Evolutionary conservation across 2,329 filamentous ascomycete genomes (phyloP).

Genomic region (Xylariaceae sp.): DNA sequence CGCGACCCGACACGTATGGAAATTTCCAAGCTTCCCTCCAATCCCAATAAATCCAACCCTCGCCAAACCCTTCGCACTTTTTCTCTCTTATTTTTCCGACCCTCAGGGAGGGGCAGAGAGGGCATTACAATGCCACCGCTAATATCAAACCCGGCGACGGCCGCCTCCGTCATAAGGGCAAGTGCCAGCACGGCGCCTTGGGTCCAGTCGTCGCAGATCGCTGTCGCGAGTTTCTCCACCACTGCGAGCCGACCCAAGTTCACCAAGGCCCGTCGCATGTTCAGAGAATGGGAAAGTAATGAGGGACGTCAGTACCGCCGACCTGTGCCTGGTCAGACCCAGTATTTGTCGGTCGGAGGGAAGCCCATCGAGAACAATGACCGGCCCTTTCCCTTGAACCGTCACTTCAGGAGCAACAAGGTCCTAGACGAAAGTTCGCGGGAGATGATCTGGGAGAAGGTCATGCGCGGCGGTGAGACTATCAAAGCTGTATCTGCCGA

Average conservation of each 20-base stretch:
- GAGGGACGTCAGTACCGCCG: conserved; percentile 14
- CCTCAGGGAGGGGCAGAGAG: conserved; percentile 17
- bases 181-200: conserved; percentile 9
- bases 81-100: conserved; percentile 1
- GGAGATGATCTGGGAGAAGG: conserved; percentile 66
- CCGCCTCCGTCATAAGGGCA: conserved; percentile 8
- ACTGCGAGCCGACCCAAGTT: conserved; percentile 25
- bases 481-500: conserved; percentile 73
- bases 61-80: neutral
- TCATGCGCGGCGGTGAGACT: conserved; percentile 60
- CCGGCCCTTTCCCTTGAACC: conserved; percentile 69
- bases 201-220: conserved; percentile 1
- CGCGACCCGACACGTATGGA: conserved; percentile 11
- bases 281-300: conserved; percentile 22
- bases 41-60: conserved; percentile 7
- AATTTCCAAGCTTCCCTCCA: conserved; percentile 10
- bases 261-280: conserved; percentile 22
- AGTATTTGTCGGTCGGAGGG: conserved; percentile 17
- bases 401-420: conserved; percentile 61
- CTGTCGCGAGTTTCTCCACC: conserved; percentile 28
- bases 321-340: conserved; percentile 7
- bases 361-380: neutral
- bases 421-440: conserved; percentile 70
- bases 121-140: conserved; percentile 26
- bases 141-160: conserved; percentile 20